phyloP scores from a whole-genome alignment of 495 filamentous ascomycete species.

The Chaetomium tenue region DNA sequence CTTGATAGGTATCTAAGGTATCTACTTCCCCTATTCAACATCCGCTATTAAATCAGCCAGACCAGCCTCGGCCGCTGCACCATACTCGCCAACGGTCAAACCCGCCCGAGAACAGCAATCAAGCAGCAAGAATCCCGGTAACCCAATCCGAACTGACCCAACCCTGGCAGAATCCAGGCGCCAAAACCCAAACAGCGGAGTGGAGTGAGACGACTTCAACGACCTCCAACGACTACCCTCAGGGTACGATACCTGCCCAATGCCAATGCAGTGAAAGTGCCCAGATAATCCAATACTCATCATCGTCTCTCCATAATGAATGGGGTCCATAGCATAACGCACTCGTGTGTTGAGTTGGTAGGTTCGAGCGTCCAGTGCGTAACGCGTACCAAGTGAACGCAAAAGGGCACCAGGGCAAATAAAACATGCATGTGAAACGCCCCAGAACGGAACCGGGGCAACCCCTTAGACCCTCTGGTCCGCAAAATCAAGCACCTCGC shows the following conservation, averaged over 20 bases:
- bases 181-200: constrained; percentile 11
- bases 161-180: neutral
- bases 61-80: neutral
- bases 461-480: constrained; percentile 66
- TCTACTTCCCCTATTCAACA: constrained; percentile 9
- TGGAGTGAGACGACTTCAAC: neutral
- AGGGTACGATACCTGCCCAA: constrained; percentile 4
- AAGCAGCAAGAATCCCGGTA: constrained; percentile 2
- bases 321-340: neutral
- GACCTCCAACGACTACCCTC: constrained; percentile 1
- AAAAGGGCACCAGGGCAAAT: no score
- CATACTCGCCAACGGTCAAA: neutral
- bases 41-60: neutral
- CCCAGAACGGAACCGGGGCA: no score
- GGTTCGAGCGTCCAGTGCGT: neutral
- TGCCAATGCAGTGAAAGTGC: constrained; percentile 2
- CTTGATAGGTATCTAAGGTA: neutral
- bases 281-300: constrained; percentile 1
- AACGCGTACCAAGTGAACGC: no score
- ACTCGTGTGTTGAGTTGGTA: neutral
- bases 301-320: constrained; percentile 12
- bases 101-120: neutral
- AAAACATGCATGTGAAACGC: no score
- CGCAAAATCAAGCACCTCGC: constrained; percentile 88
- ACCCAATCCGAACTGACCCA: constrained; percentile 9